Evolutionary conservation across 345 rosid genomes (phyloP).

Genomic region (Erysimum cheiranthoides): DNA sequence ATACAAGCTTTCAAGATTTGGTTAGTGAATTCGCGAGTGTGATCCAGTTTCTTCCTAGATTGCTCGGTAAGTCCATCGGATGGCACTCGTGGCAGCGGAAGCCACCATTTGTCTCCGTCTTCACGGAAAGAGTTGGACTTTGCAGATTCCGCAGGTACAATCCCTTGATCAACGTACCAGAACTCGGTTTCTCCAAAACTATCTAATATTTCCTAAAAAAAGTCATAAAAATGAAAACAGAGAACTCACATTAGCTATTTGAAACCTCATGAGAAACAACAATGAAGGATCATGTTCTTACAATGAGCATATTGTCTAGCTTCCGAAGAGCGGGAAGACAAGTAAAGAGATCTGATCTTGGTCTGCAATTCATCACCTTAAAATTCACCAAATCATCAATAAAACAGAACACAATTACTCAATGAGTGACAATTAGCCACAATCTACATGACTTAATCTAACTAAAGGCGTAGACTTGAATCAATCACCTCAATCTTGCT

Average conservation of each 20-base stretch:
- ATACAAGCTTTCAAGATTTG: slow-evolving; percentile 96
- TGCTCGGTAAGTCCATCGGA: slow-evolving; percentile 71
- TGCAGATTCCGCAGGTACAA: slow-evolving; percentile 68
- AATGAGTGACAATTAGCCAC: background rate
- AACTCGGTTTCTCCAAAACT: slow-evolving; percentile 77
- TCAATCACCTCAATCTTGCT: slow-evolving; percentile 83
- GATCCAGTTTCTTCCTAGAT: slow-evolving; percentile 77
- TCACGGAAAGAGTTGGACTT: slow-evolving; percentile 81
- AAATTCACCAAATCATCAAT: slow-evolving; percentile 12
- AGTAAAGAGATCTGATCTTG: slow-evolving; percentile 83
- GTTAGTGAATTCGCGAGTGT: slow-evolving; percentile 78
- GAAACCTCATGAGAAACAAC: background rate
- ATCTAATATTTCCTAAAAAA: slow-evolving; percentile 77
- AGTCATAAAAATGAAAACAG: background rate
- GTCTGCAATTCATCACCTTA: slow-evolving; percentile 97
- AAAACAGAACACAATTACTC: slow-evolving; percentile 11
- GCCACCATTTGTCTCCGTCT: slow-evolving; percentile 99
- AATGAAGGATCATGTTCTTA: slow-evolving; percentile 51
- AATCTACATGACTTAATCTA: background rate
- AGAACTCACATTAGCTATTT: background rate
- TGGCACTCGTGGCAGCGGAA: slow-evolving; percentile 95
- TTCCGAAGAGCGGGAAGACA: slow-evolving; percentile 91
- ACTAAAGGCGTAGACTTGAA: background rate
- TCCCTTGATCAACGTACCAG: slow-evolving; percentile 97
- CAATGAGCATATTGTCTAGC: slow-evolving; percentile 93